Evolutionary conservation across 495 filamentous ascomycete species (phyloP).

Genomic region (Chaetomium cochliodes): DNA sequence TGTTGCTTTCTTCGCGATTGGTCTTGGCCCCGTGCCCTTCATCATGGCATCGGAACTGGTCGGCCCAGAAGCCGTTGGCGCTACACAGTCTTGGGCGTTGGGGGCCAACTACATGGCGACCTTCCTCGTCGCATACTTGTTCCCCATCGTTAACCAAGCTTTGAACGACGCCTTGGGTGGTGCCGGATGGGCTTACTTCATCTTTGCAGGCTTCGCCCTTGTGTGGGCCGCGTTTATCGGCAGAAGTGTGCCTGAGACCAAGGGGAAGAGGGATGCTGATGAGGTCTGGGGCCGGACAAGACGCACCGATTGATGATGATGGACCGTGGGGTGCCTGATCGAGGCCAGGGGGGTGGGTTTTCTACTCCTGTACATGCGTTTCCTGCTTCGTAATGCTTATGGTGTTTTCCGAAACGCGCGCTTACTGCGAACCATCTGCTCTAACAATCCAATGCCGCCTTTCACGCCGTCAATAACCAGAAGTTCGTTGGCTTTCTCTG

Average conservation of each 20-base stretch:
- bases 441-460: slow-evolving; percentile 70
- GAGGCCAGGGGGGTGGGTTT: not conserved
- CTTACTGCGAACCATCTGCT: slow-evolving; percentile 50
- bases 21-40: slow-evolving; percentile 90
- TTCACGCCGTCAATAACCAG: slow-evolving; percentile 82
- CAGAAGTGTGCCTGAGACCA: slow-evolving; percentile 77
- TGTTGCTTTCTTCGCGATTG: slow-evolving; percentile 85
- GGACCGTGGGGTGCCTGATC: not conserved
- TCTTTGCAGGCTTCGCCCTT: slow-evolving; percentile 73
- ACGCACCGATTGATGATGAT: slow-evolving; percentile 45
- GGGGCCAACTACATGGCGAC: slow-evolving; percentile 89
- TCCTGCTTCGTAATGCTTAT: not conserved
- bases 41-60: slow-evolving; percentile 89
- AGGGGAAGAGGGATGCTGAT: slow-evolving; percentile 72
- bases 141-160: slow-evolving; percentile 76
- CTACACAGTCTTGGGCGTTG: slow-evolving; percentile 79
- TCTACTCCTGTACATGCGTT: not conserved
- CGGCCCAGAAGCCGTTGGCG: slow-evolving; percentile 81
- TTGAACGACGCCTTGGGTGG: slow-evolving; percentile 60
- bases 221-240: slow-evolving; percentile 65
- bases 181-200: slow-evolving; percentile 79
- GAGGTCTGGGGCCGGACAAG: slow-evolving; percentile 81
- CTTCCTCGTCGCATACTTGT: slow-evolving; percentile 88
- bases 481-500: slow-evolving; percentile 57
- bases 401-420: slow-evolving; percentile 34